Conservation (phyloP, 768 basidiomycete genomes). For the Nidularia sp. region DNA sequence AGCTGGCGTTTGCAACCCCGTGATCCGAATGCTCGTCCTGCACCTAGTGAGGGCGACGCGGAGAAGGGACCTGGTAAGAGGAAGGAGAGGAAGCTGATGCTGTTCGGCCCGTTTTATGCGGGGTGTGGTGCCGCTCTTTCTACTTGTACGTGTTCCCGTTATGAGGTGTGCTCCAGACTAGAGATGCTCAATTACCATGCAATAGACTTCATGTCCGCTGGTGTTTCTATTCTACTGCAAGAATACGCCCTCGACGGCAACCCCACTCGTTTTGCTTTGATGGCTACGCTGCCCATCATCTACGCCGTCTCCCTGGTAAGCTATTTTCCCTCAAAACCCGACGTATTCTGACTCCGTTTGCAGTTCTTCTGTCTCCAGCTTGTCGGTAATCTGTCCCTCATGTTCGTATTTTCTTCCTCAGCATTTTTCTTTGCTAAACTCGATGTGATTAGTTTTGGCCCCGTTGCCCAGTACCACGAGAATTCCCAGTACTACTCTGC, state of each 20-base stretch:
- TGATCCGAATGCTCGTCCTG: slow-evolving; percentile 8
- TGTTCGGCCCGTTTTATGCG: slow-evolving; percentile 70
- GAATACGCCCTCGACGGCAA: slow-evolving; percentile 68
- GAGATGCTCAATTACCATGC: neutral
- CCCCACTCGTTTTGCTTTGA: slow-evolving; percentile 58
- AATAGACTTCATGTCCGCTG: slow-evolving; percentile 61
- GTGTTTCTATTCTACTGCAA: slow-evolving; percentile 53
- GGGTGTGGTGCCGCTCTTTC: slow-evolving; percentile 64
- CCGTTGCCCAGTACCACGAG: slow-evolving; percentile 79
- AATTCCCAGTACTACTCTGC: slow-evolving; percentile 84
- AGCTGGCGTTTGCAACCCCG: slow-evolving; percentile 41
- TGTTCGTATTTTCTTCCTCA: slow-evolving; percentile 22
- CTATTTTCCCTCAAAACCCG: slow-evolving; percentile 2
- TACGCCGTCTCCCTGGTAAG: slow-evolving; percentile 75
- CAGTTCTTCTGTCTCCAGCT: slow-evolving; percentile 80
- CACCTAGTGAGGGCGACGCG: slow-evolving; percentile 18
- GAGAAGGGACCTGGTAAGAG: slow-evolving; percentile 31
- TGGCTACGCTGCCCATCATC: slow-evolving; percentile 64
- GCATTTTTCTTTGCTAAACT: slow-evolving; percentile 3
- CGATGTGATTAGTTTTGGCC: slow-evolving; percentile 46
- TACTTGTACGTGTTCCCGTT: slow-evolving; percentile 39
- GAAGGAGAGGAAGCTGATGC: slow-evolving; percentile 39
- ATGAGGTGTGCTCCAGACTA: neutral
- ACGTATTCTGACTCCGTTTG: neutral
- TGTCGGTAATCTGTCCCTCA: slow-evolving; percentile 58